Conservation (phyloP, 768 basidiomycete genomes). For the Postia placenta region DNA sequence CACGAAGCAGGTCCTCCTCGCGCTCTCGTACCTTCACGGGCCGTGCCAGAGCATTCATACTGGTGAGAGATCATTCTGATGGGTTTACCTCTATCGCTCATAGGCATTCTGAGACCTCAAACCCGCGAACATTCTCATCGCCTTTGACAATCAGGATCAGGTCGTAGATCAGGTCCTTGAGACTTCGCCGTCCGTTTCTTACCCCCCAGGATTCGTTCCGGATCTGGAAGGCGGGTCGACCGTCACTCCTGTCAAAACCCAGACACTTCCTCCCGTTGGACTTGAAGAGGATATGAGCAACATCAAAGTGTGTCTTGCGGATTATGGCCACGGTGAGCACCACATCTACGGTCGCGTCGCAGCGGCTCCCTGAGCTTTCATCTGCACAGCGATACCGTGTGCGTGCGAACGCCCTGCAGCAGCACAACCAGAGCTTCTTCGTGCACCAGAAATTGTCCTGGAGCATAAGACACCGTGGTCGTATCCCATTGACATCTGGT, state of each 20-base stretch:
- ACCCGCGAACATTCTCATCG: background rate
- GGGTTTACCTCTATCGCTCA: background rate
- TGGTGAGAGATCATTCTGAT: constrained; percentile 7
- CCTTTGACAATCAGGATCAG: background rate
- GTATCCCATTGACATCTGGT: background rate
- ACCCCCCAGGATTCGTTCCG: background rate
- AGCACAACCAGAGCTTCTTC: background rate
- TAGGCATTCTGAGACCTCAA: background rate
- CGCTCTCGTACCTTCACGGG: constrained; percentile 24
- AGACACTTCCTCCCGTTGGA: background rate
- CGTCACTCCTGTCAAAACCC: background rate
- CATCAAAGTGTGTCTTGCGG: background rate
- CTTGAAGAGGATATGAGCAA: background rate
- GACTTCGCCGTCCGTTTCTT: background rate
- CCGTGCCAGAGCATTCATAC: constrained; percentile 17
- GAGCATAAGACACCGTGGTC: background rate
- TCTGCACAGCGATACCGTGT: no score
- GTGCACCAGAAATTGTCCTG: background rate
- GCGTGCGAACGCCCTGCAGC: no score
- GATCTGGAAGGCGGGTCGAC: background rate
- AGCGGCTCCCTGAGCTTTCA: no score
- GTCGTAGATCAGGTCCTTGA: background rate
- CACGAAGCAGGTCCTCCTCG: constrained; percentile 23
- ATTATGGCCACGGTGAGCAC: background rate
- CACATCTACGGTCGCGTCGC: no score